Conservation (phyloP, 495 filamentous ascomycete species). For the Penicillium ochrochloron region DNA sequence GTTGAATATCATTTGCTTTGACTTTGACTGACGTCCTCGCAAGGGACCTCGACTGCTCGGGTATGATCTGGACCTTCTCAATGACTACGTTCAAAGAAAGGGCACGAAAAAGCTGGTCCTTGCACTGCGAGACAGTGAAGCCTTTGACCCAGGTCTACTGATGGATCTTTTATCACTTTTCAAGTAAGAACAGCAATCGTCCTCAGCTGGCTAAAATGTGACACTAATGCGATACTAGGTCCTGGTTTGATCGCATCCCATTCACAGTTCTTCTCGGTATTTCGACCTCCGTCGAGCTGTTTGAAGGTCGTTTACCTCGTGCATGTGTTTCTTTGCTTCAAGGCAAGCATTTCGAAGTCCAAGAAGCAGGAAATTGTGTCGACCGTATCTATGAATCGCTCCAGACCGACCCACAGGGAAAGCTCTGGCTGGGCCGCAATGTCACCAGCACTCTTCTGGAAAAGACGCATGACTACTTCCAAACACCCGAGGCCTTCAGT, state of each 20-base stretch:
- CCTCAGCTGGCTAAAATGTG: slow-evolving; percentile 5
- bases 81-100: slow-evolving; percentile 63
- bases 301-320: slow-evolving; percentile 82
- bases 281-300: slow-evolving; percentile 87
- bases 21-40: slow-evolving; percentile 23
- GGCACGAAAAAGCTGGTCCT: slow-evolving; percentile 67
- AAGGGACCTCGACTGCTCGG: slow-evolving; percentile 77
- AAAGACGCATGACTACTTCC: slow-evolving; percentile 82
- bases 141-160: slow-evolving; percentile 80
- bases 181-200: slow-evolving; percentile 54
- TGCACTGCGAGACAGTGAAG: slow-evolving; percentile 88
- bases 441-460: slow-evolving; percentile 68
- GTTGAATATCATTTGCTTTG: not conserved
- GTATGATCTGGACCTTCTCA: slow-evolving; percentile 86
- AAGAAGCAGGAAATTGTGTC: slow-evolving; percentile 72
- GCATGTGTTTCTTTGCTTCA: slow-evolving; percentile 69
- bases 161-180: slow-evolving; percentile 79
- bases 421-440: slow-evolving; percentile 70
- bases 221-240: slow-evolving; percentile 53
- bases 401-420: slow-evolving; percentile 56
- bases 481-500: slow-evolving; percentile 80
- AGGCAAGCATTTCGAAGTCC: slow-evolving; percentile 84
- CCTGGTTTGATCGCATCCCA: slow-evolving; percentile 87
- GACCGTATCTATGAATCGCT: slow-evolving; percentile 78
- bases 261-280: slow-evolving; percentile 87